Base-by-base conservation (phyloP, 1,284 basidiomycete genomes). In the Malassezia sp. region DNA sequence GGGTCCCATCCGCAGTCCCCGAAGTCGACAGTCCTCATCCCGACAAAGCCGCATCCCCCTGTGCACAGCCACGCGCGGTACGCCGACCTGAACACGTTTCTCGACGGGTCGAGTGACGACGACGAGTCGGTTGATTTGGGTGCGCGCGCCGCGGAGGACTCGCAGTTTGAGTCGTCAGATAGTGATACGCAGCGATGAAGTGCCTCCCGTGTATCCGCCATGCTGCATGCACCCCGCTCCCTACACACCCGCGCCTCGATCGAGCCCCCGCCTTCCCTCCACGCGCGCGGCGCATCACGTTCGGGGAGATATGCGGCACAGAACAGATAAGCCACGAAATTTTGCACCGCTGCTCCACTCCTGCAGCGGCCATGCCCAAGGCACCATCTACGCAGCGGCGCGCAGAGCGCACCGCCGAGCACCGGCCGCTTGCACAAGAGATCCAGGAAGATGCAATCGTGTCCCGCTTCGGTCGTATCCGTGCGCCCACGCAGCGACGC, bases 21-120 rank as follows among this genome's bases (percentile, higher is more conserved):
- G 6, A 23, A 3, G 20, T 15, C 21, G 35, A 12, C 35, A 4
- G 5, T 22, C 18, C 22, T 48, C 3, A 28, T 23, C 15, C 45
- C 44, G 21, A 42, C 5, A 17, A 39, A 42, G 44, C 23, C 26
- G 10, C 23, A 8, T 21, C 22, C 11, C 4, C 38, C 17, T 17
- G 29, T 7, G 32, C 37, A 24, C 18, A n/a, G n/a, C 26, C 15
- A 42, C 20, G 42, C 44, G 39, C 49, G 47, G 27, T 67, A 65
- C 39, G 61, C 60, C 38, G 61, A 67, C 27, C 41, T 68, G 23
- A 62, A 68, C 26, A 54, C 57, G 10, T 68, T 68, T 32, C 37
- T 68, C 33, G 57, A 66, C 21, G 59, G 55, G 34, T 26, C 29
- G 7, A 59, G 56, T 28, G 61, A 61, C n/a, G 56, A 62, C 0